phyloP scores from a whole-genome alignment of 2,329 filamentous ascomycete genomes.

The Hysterium pulicare region DNA sequence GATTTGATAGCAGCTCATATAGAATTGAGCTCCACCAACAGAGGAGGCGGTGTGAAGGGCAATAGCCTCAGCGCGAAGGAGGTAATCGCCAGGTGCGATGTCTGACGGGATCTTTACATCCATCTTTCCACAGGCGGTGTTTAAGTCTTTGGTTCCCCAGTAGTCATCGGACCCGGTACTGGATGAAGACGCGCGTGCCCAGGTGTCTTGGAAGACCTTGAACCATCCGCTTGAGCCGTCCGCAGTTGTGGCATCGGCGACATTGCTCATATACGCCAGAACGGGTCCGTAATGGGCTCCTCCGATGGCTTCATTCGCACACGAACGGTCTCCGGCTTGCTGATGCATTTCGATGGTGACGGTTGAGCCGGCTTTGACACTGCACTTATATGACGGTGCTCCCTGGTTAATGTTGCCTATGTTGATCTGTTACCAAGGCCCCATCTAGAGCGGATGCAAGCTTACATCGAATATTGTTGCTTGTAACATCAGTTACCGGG shows the following conservation, averaged over 20 bases:
- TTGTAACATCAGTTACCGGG: constrained; percentile 20
- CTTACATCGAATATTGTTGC: constrained; percentile 12
- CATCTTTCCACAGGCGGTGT: constrained; percentile 47
- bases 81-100: constrained; percentile 56
- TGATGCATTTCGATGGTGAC: constrained; percentile 47
- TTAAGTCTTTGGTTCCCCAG: constrained; percentile 50
- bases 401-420: constrained; percentile 25
- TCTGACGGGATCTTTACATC: constrained; percentile 51
- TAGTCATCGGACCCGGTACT: constrained; percentile 47
- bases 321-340: constrained; percentile 54
- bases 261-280: constrained; percentile 49
- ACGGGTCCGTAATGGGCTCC: constrained; percentile 47
- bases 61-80: constrained; percentile 58
- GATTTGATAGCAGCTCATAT: constrained; percentile 55
- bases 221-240: constrained; percentile 53
- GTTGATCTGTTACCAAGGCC: constrained; percentile 6
- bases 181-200: constrained; percentile 45
- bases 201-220: constrained; percentile 57
- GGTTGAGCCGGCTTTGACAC: constrained; percentile 46
- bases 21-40: constrained; percentile 44
- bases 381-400: constrained; percentile 40
- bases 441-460: too few relatives aligned
- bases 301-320: constrained; percentile 38
- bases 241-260: constrained; percentile 48
- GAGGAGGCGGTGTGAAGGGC: constrained; percentile 54